Evolutionary conservation across 257 asterid genomes (phyloP), one percentile per base, ranked within the genome.

Genomic region (Nicotiana paniculata): DNA sequence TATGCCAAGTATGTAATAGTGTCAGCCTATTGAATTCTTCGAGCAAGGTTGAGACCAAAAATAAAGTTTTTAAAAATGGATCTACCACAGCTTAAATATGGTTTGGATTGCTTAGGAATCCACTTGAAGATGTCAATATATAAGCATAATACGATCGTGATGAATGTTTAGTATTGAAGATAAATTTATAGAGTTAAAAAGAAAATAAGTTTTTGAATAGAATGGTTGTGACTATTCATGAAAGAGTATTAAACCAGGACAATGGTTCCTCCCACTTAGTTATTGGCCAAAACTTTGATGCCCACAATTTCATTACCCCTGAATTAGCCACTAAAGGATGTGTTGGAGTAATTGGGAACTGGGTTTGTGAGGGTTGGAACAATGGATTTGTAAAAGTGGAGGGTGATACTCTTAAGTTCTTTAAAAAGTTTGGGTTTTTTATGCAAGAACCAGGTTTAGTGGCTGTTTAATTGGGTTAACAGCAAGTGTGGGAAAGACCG

Each of bases 401-500:
- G 0, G 84, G 35, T 2, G 78, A 37, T 75, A 75, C 90, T 28
- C 18, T 66, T 21, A 46, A 18, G 9, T 33, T 51, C 85, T 9
- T 75, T 87, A 3, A 74, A 77, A 55, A 75, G 30, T 37, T 77
- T 87, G 54, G 86, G 85, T 4, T 8, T 8, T 80, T 80, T 77
- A 37, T 33, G 55, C 86, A 6, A 82, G 89, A 61, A 76, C 82
- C 51, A 80, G 43, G 82, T 84, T 87, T 24, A 67, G 8, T 61
- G 86, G 88, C 51, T 80, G 85, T 57, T 67, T 87, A 69, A 67
- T 85, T 53, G 88, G 83, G 48, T 51, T 87, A n/a, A 87, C 83
- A 6, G 90, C 88, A 21, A 87, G 90, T 61, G 88, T 87, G 33
- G 90, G 90, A 0, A 87, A 87, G 32, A 85, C 85, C 46, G 85